Conservation (phyloP, 2,329 filamentous ascomycete species). For the Cryphonectria carpinicola region DNA sequence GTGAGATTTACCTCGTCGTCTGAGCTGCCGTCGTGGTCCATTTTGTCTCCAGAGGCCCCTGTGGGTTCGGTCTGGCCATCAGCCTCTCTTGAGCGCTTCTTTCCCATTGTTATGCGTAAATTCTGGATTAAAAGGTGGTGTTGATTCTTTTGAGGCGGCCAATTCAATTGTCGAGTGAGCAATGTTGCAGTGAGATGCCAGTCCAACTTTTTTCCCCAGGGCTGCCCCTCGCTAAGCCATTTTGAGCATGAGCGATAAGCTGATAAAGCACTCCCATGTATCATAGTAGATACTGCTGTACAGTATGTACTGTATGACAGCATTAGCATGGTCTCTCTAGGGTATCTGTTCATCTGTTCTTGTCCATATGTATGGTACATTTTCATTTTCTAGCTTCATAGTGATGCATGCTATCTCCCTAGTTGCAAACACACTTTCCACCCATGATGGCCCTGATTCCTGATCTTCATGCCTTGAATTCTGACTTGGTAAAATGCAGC, state of each 20-base stretch:
- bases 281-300: too few relatives aligned
- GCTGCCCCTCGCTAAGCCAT: slow-evolving; percentile 25
- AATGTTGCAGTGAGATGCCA: not conserved
- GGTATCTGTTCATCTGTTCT: slow-evolving; percentile 16
- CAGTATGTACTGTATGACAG: not conserved
- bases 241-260: slow-evolving; percentile 22
- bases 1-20: slow-evolving; percentile 53
- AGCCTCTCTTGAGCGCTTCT: slow-evolving; percentile 43
- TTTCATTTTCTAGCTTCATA: slow-evolving; percentile 19
- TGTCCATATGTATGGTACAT: slow-evolving; percentile 8
- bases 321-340: not conserved
- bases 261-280: slow-evolving; percentile 17
- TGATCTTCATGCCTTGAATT: not conserved
- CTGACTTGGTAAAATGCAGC: not conserved
- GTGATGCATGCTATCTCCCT: not conserved
- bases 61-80: slow-evolving; percentile 35
- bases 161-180: slow-evolving; percentile 4
- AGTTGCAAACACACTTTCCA: not conserved
- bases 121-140: not conserved
- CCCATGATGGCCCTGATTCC: not conserved
- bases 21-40: slow-evolving; percentile 52
- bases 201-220: slow-evolving; percentile 22
- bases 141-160: not conserved
- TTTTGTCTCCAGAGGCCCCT: slow-evolving; percentile 37
- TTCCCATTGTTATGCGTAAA: slow-evolving; percentile 36